Conservation (phyloP, 805 yeast species). For the Lachancea thermotolerans region DNA sequence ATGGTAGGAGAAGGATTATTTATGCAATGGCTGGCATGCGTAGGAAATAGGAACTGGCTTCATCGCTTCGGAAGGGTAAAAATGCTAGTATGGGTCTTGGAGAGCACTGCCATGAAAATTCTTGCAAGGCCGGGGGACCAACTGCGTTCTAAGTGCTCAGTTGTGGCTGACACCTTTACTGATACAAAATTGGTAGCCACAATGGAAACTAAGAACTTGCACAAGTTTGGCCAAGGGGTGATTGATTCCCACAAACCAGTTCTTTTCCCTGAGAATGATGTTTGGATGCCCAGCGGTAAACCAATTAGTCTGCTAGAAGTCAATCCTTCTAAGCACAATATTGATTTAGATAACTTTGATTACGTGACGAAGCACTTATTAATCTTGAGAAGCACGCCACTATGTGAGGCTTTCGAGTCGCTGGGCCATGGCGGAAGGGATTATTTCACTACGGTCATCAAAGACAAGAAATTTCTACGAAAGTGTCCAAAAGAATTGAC, state of each 20-base stretch:
- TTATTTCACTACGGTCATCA: slow-evolving; percentile 34
- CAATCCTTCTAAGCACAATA: slow-evolving; percentile 37
- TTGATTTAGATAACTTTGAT: slow-evolving; percentile 56
- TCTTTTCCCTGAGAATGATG: slow-evolving; percentile 26
- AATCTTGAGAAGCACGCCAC: slow-evolving; percentile 39
- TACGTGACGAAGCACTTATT: slow-evolving; percentile 57
- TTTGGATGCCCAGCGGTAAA: slow-evolving; percentile 27
- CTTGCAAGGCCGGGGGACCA: slow-evolving; percentile 47
- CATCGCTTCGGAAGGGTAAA: slow-evolving; percentile 66
- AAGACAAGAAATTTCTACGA: slow-evolving; percentile 34
- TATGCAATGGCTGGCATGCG: slow-evolving; percentile 69
- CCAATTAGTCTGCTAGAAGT: slow-evolving; percentile 54
- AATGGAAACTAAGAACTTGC: slow-evolving; percentile 17
- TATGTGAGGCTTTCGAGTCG: slow-evolving; percentile 41
- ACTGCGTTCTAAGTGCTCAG: slow-evolving; percentile 54
- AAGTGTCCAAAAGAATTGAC: slow-evolving; percentile 45
- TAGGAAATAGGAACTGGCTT: slow-evolving; percentile 66
- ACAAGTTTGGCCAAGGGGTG: slow-evolving; percentile 15
- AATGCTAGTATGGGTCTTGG: slow-evolving; percentile 63
- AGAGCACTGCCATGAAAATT: slow-evolving; percentile 53
- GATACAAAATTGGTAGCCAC: slow-evolving; percentile 52
- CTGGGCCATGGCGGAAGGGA: slow-evolving; percentile 80
- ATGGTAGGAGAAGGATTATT: slow-evolving; percentile 55
- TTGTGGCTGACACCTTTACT: slow-evolving; percentile 58
- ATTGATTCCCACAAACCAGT: slow-evolving; percentile 28